Evolutionary conservation across 768 basidiomycete genomes (phyloP).

Genomic region (Boletus rufocinnamomeus): DNA sequence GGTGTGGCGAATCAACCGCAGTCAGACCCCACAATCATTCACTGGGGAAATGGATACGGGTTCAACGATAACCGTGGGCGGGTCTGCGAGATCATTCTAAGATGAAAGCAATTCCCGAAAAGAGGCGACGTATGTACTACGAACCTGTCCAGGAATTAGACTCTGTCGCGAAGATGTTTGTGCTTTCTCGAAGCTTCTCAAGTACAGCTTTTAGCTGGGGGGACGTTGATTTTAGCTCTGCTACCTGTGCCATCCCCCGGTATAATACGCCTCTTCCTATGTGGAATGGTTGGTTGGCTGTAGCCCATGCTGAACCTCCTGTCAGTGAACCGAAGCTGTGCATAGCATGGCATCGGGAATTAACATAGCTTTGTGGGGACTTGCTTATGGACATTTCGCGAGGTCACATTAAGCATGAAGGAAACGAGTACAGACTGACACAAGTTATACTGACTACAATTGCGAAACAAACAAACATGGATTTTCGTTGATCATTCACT

Average conservation of each 20-base stretch:
- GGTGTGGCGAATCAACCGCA: too few relatives aligned
- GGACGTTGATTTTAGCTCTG: not conserved
- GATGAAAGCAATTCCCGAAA: not conserved
- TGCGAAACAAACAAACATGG: not conserved
- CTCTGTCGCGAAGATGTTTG: not conserved
- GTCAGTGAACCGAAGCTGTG: not conserved
- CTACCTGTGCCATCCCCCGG: not conserved
- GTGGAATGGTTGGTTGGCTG: not conserved
- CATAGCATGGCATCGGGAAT: not conserved
- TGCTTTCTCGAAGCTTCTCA: not conserved
- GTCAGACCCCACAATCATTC: too few relatives aligned
- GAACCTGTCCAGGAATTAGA: not conserved
- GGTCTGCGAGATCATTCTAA: slow-evolving; percentile 1
- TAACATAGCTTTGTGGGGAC: slow-evolving; percentile 6
- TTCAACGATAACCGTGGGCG: not conserved
- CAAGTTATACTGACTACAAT: not conserved
- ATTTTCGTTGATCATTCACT: not conserved
- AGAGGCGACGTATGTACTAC: too few relatives aligned
- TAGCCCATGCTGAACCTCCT: not conserved
- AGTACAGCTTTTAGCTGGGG: not conserved
- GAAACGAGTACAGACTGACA: not conserved
- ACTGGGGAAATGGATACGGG: too few relatives aligned
- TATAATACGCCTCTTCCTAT: not conserved
- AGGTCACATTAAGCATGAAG: not conserved
- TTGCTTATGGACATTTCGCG: too few relatives aligned